phyloP scores from a whole-genome alignment of 768 basidiomycete species.

The Rossbeevera mucosa region DNA sequence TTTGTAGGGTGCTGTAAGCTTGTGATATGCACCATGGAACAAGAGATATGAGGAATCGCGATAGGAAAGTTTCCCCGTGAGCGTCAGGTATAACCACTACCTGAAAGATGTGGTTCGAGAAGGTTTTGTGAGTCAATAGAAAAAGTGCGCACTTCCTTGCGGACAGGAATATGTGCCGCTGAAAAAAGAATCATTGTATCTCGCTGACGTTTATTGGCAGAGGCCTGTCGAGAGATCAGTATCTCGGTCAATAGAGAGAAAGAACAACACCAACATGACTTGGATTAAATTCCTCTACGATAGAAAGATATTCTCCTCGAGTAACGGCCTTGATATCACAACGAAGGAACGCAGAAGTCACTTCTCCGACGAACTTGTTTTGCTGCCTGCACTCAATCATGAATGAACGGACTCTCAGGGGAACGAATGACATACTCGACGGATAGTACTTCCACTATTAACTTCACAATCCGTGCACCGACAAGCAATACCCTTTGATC shows the following conservation, averaged over 20 bases:
- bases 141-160: constrained; percentile 53
- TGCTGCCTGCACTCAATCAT: constrained; percentile 46
- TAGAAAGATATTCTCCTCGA: constrained; percentile 46
- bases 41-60: constrained; percentile 48
- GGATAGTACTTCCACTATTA: constrained; percentile 60
- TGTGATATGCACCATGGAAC: constrained; percentile 55
- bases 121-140: not conserved
- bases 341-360: constrained; percentile 39
- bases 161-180: constrained; percentile 58
- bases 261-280: constrained; percentile 41
- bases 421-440: constrained; percentile 51
- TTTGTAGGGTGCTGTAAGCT: constrained; percentile 47
- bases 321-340: constrained; percentile 48
- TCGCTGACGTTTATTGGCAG: constrained; percentile 39
- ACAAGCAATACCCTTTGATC: constrained; percentile 37
- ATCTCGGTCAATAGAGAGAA: not conserved
- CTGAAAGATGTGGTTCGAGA: constrained; percentile 31
- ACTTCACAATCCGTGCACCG: constrained; percentile 60
- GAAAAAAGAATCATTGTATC: constrained; percentile 66
- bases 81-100: constrained; percentile 24
- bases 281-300: constrained; percentile 39
- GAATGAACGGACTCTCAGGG: not conserved
- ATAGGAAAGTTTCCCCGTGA: constrained; percentile 46
- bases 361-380: constrained; percentile 43
- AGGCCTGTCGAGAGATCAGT: constrained; percentile 10